A percentile compares a stretch with the other conserved stretches of the same genome.
phyloP scores from a whole-genome alignment of 1,284 basidiomycete species.

The Lentinula novae-zelandiae region DNA sequence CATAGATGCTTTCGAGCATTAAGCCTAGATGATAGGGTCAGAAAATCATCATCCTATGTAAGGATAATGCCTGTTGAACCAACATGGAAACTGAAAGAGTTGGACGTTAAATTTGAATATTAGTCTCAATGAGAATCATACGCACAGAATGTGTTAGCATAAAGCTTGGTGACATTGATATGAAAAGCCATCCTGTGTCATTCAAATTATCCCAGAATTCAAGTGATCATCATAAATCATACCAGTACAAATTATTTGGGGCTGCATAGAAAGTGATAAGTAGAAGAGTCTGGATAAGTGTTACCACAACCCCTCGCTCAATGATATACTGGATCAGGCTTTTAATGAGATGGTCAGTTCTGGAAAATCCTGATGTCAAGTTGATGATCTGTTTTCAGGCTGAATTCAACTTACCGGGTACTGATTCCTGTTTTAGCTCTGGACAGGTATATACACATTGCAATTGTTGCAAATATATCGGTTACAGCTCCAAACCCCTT shows the following conservation, averaged over 20 bases:
- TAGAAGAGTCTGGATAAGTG: slow-evolving; percentile 22
- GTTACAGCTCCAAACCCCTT: slow-evolving; percentile 39
- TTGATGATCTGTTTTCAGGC: neutral
- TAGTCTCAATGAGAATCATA: neutral
- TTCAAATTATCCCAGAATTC: neutral
- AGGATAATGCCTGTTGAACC: neutral
- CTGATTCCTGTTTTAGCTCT: slow-evolving; percentile 30
- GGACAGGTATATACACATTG: slow-evolving; percentile 35
- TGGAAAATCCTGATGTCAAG: slow-evolving; percentile 9
- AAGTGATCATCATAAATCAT: neutral
- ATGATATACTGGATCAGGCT: slow-evolving; percentile 28
- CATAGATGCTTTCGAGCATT: neutral
- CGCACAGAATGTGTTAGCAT: slow-evolving; percentile 26
- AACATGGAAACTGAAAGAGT: slow-evolving; percentile 1
- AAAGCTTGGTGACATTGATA: slow-evolving; percentile 25
- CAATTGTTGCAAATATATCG: slow-evolving; percentile 37
- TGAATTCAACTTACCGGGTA: slow-evolving; percentile 21
- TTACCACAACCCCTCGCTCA: slow-evolving; percentile 23
- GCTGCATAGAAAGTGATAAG: slow-evolving; percentile 22
- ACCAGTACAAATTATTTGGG: slow-evolving; percentile 21
- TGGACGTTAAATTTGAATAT: neutral
- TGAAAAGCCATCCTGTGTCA: slow-evolving; percentile 18
- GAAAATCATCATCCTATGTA: neutral
- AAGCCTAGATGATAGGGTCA: neutral
- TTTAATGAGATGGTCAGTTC: slow-evolving; percentile 32